Base-by-base conservation (phyloP, 1,284 basidiomycete species). In the Marasmius sp. region DNA sequence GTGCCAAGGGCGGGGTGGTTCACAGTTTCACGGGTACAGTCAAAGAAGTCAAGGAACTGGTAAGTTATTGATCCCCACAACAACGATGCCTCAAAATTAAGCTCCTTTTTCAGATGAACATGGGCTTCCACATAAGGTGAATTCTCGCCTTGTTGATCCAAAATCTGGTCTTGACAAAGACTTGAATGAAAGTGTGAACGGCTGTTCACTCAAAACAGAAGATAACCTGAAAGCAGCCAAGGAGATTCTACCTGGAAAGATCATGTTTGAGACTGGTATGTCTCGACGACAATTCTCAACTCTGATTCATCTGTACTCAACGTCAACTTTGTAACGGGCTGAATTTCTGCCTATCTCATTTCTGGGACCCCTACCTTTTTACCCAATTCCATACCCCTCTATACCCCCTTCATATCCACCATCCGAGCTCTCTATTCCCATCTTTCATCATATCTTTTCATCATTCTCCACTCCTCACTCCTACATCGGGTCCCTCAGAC, bases 11-110 rank as follows among this genome's bases (percentile, higher is more conserved):
- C 10, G 93, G 91, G 0, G 93, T 95, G 7, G 93, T 94, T 8
- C 95, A 96, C 74, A 92, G 89, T 67, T 95, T 95, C 74, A 95
- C 93, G 0, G 94, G 94, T 0, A 85, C 84, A 0, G 66, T 71
- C 1, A 81, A 82, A 27, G 93, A 96, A 72, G 85, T 85, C 52
- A 69, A 76, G 8, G 91, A 96, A 70, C 75, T 93, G 60, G 86
- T 95, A 65, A 69, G 87, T 75, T 12, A 14, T 62, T 92, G 94
- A 55, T 39, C 51, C 45, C 56, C 4, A 34, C 38, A 10, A 11
- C 45, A 33, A 37, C 7, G 49, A 27, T 38, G 37, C 41, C 57
- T 27, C 11, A n/a, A 50, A 16, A 38, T 58, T n/a, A 50, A 96
- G 73, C 50, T 50, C 50, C 43, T n/a, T 3, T 14, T 37, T 39